Percentiles rank a stretch among this genome's conserved stretches.
Conservation (phyloP, 140 eudicot species). For the Flaveria floridana region DNA sequence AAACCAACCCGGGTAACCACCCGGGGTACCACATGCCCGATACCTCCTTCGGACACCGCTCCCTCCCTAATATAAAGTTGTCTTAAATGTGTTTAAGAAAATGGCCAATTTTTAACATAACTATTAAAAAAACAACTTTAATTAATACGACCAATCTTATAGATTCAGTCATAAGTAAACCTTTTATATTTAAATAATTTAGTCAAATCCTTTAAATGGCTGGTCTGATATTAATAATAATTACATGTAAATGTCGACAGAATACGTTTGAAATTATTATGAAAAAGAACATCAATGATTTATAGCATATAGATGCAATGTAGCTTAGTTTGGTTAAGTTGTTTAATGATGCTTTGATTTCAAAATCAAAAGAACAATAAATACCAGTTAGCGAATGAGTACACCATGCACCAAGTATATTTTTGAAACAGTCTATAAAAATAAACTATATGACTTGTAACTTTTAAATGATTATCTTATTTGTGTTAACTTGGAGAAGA, state of each 20-base stretch:
- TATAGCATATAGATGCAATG: conserved; percentile 16
- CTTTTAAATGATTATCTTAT: too few species aligned
- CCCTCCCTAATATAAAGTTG: neutral
- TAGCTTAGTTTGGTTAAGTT: conserved; percentile 9
- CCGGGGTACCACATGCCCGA: too few species aligned
- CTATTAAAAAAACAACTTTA: neutral
- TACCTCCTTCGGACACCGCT: too few species aligned
- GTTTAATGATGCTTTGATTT: conserved; percentile 16
- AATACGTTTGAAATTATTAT: conserved; percentile 21
- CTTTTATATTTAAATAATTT: conserved; percentile 26
- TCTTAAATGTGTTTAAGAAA: neutral
- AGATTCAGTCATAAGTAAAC: conserved; percentile 17
- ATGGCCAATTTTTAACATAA: neutral
- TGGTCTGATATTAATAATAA: conserved; percentile 9
- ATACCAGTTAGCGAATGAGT: neutral
- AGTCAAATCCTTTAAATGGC: conserved; percentile 26
- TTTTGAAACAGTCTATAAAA: neutral
- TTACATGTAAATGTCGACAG: conserved; percentile 13
- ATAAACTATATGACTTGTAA: too few species aligned
- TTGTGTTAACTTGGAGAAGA: too few species aligned
- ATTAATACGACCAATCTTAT: conserved; percentile 1
- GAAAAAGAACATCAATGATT: conserved; percentile 12
- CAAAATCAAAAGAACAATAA: neutral
- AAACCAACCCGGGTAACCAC: too few species aligned
- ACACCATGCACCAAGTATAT: neutral